A percentile compares a stretch with the other conserved stretches of the same genome.
These are phyloP conservation scores for Cotoneaster glaucophyllus DNA, from an alignment of 306 rosid genomes.

Conservation along the genomic window DNA sequence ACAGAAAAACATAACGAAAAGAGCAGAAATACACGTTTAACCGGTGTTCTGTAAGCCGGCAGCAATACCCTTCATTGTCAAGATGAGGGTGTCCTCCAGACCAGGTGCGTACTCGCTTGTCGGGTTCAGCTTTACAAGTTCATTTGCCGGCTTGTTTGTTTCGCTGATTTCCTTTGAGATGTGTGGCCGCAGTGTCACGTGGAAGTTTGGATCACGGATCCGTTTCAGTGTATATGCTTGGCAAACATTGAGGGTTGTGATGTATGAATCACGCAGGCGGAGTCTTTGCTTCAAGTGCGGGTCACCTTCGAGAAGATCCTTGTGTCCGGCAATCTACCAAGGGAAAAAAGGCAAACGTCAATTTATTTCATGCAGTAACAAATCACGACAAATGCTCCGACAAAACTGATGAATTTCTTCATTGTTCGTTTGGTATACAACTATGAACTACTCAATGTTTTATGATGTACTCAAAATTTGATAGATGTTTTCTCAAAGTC, in stretches of 20 bases:
- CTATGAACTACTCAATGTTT: too few relatives aligned
- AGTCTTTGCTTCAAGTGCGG: slow-evolving; percentile 92
- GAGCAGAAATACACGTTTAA: slow-evolving; percentile 19
- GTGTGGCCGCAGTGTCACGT: slow-evolving; percentile 51
- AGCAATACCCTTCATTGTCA: slow-evolving; percentile 99
- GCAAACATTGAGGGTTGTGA: slow-evolving; percentile 86
- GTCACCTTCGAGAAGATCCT: slow-evolving; percentile 93
- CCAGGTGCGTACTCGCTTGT: slow-evolving; percentile 94
- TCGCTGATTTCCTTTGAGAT: slow-evolving; percentile 61
- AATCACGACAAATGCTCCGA: background rate
- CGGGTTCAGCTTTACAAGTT: slow-evolving; percentile 76
- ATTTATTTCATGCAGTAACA: background rate
- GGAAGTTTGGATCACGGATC: slow-evolving; percentile 64
- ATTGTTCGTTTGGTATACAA: too few relatives aligned
- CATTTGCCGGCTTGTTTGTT: slow-evolving; percentile 58
- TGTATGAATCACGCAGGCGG: slow-evolving; percentile 77
- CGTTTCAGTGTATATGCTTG: slow-evolving; percentile 97
- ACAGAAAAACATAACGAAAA: background rate
- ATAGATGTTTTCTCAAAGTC: background rate
- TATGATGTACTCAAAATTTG: background rate
- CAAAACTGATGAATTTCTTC: background rate
- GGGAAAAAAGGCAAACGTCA: slow-evolving; percentile 2
- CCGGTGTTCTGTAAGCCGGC: slow-evolving; percentile 99
- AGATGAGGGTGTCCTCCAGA: slow-evolving; percentile 91
- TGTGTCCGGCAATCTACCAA: slow-evolving; percentile 82